These are phyloP conservation scores for Penicillium daleae DNA, from an alignment of 495 filamentous ascomycete genomes.

Conservation along the genomic window DNA sequence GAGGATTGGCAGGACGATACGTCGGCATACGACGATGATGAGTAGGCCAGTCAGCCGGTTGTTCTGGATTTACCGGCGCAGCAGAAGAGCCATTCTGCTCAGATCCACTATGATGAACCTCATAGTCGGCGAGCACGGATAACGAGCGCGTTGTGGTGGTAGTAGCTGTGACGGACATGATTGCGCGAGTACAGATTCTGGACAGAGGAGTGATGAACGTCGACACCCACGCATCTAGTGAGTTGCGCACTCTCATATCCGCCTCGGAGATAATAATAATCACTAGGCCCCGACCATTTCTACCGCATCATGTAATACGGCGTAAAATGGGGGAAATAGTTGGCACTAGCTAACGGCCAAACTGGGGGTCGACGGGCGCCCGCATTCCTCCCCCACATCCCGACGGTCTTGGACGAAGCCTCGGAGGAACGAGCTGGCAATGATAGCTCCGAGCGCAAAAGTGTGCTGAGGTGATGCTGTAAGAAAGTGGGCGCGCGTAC, in stretches of 20 bases:
- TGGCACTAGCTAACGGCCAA: not conserved
- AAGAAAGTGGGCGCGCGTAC: constrained; percentile 3
- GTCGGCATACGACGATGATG: constrained; percentile 53
- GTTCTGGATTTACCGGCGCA: constrained; percentile 11
- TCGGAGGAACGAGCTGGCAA: not conserved
- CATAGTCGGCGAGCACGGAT: constrained; percentile 51
- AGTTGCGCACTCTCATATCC: constrained; percentile 5
- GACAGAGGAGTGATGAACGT: constrained; percentile 8
- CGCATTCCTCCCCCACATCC: constrained; percentile 37
- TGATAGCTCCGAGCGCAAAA: constrained; percentile 13
- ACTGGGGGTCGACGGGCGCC: constrained; percentile 10
- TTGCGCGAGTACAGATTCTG: constrained; percentile 9
- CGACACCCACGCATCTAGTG: not conserved
- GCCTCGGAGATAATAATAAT: constrained; percentile 10
- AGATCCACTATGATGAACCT: constrained; percentile 44
- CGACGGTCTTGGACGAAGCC: constrained; percentile 16
- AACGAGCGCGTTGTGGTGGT: constrained; percentile 32
- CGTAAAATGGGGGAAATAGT: not conserved
- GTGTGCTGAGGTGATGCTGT: not conserved
- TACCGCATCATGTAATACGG: too few species aligned
- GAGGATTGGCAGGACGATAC: constrained; percentile 51
- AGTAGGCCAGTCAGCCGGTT: constrained; percentile 44
- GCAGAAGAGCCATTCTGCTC: constrained; percentile 13
- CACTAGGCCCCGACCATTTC: too few species aligned
- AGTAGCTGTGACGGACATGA: constrained; percentile 47